Conservation (phyloP, 139 green algal species). For the Dunaliella sp. region DNA sequence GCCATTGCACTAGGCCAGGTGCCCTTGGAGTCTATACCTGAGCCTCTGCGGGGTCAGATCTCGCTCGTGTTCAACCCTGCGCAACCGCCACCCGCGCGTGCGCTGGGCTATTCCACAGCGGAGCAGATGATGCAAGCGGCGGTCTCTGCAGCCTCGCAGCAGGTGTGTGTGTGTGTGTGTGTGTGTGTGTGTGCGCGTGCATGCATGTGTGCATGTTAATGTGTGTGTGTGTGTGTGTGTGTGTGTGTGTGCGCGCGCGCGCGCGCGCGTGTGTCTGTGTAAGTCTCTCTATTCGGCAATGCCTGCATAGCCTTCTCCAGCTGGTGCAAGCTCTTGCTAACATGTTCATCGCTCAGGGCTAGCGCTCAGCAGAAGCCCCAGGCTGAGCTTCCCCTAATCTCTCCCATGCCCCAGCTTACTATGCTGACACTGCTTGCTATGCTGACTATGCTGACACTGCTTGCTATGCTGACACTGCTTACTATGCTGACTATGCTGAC, state of each 20-base stretch:
- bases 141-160: neutral
- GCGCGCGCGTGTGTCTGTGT: too few relatives aligned
- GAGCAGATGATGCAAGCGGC: neutral
- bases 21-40: constrained; percentile 11
- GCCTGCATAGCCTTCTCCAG: too few relatives aligned
- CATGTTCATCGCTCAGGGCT: too few relatives aligned
- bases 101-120: neutral
- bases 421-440: too few relatives aligned
- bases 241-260: neutral
- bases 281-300: too few relatives aligned
- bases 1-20: constrained; percentile 8
- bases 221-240: neutral
- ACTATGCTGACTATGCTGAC: too few relatives aligned
- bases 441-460: too few relatives aligned
- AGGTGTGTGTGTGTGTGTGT: neutral
- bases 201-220: neutral
- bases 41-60: constrained; percentile 17
- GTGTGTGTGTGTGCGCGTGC: neutral
- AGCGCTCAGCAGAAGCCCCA: too few relatives aligned
- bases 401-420: too few relatives aligned
- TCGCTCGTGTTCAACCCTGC: constrained; percentile 12
- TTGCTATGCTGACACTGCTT: too few relatives aligned
- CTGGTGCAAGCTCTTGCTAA: too few relatives aligned
- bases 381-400: too few relatives aligned
- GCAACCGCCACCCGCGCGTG: neutral